Base-by-base conservation (phyloP, 1,284 basidiomycete species). In the Ceratobasidium sp. region DNA sequence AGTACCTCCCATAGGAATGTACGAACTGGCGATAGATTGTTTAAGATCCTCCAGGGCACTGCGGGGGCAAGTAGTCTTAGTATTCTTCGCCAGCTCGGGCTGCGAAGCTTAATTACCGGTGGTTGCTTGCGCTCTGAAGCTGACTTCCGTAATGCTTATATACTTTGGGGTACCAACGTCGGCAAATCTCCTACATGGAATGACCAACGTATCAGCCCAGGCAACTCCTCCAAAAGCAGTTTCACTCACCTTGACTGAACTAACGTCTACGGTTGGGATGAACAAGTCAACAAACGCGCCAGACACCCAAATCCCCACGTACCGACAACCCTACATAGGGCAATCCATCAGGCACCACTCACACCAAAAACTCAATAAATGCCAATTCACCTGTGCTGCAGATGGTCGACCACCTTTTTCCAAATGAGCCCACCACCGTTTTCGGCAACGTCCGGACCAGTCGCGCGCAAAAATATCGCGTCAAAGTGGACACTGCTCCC, bases 401-500 rank as follows among this genome's bases (percentile, higher is more conserved):
- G 24, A 27, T 72, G 69, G 6, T 72, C 58, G 14, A 29, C 27
- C 3, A 72, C 48, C 19, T 27, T 48, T 19, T 62, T 62, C 69
- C 69, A 72, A 19, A 72, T 61, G 1, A 16, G 39, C 37, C 29
- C 9, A 19, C 69, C 69, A 2, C 39, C 39, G 24, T 72, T 31
- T 34, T 93, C 86, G 11, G 89, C 79, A 19, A 77, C 43, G 34
- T 90, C 87, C 4, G 93, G 92, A 90, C 95, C 93, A 76, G 92
- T 87, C 78, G 88, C 87, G 1, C 83, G 84, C 16, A 96, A 83
- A 79, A 96, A 96, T 0, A 83, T 81, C 74, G 88, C 85, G 81
- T 96, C 94, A 1, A 88, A 88, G 78, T 96, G 92, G 1, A 95
- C 90, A 5, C 92, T 91, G 80, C 86, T 95, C 2, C 93, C 93